Evolutionary conservation across 2,329 filamentous ascomycete species (phyloP), one percentile per base, ranked within the genome.

Genomic region (Penicillium occitanis): DNA sequence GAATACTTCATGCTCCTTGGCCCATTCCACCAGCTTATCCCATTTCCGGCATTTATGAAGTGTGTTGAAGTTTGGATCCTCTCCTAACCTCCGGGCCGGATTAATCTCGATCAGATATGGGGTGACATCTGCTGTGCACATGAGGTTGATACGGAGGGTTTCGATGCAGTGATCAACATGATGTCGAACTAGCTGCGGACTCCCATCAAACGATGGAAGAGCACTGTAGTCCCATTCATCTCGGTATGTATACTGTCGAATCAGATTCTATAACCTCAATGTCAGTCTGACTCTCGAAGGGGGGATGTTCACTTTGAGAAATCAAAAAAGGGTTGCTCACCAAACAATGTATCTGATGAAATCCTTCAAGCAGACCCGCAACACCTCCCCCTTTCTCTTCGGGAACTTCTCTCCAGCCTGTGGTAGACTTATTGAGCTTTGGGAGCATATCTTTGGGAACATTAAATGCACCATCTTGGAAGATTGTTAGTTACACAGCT

Each of bases 331-430:
- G 8, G 33, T 44, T 14, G 3, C 14, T 42, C n/a, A 60, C 57
- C n/a, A 60, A 25, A 28, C 57, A 60, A 44, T 60, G 57, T n/a
- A 60, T 42, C 37, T 60, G 57, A 44, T 60, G 57, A 60, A 60
- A 60, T 22, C 11, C 57, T 44, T 60, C 57, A 25, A 57, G 35
- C 30, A 57, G 35, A 8, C 28, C 53, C 53, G 30, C 53, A 19
- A 57, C 35, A 11, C 53, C 53, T 35, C 53, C 53, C 19, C 53
- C 53, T 22, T 35, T 30, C 35, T 57, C 53, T 35, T 57, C 53
- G 14, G 53, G 53, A 11, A 57, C 8, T 17, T 57, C 17, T 22
- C 35, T 57, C 53, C 53, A 57, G 53, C 35, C 53, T 57, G 35
- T 57, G 19, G 30, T 37, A 14, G 53, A 57, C 30, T 57, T 57